Base-by-base conservation (phyloP, 1,284 basidiomycete genomes). In the Gastroboletus turbinatus region DNA sequence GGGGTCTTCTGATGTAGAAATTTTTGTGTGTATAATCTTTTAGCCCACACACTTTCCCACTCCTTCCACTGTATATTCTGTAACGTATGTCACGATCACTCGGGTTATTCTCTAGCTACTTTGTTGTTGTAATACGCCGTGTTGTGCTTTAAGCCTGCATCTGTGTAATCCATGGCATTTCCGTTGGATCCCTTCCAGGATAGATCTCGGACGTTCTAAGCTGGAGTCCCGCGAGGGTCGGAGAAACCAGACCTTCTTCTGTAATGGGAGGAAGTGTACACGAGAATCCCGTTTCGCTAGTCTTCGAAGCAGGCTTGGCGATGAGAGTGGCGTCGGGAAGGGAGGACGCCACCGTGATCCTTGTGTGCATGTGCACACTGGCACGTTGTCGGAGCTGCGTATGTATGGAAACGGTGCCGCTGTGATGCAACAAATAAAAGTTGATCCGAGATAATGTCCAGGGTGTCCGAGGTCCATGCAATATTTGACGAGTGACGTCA, bases 51-150 rank as follows among this genome's bases (percentile, higher is more conserved):
- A 17, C 11, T 6, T 29, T 11, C 21, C 17, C 46, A 23, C 38
- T 8, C 23, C 17, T 32, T 36, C 44, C 38, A 19, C 21, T 66
- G 56, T 68, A 55, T 65, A 66, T 68, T 52, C 11, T 58, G 50
- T 70, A 70, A 48, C 29, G 45, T 67, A 70, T 42, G 29, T 52
- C 46, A 48, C 48, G 63, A 59, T 57, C 63, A 30, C 40, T 66
- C 55, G 53, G 52, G 55, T 52, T 49, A 51, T 32, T 30, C 29
- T 23, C 21, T 61, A 50, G 21, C 21, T 54, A 50, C 35, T 8
- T 30, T 60, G 46, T 39, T 55, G 40, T 65, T 63, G 46, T 68
- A 66, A 58, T 68, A 56, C 53, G 36, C 33, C 21, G 29, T 43
- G 44, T 60, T 48, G 53, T 53, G 50, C 50, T 19, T 35, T 48